These are phyloP conservation scores for Artemisia tridentata DNA, from an alignment of 129 eudicot genomes.

Conservation along the genomic window DNA sequence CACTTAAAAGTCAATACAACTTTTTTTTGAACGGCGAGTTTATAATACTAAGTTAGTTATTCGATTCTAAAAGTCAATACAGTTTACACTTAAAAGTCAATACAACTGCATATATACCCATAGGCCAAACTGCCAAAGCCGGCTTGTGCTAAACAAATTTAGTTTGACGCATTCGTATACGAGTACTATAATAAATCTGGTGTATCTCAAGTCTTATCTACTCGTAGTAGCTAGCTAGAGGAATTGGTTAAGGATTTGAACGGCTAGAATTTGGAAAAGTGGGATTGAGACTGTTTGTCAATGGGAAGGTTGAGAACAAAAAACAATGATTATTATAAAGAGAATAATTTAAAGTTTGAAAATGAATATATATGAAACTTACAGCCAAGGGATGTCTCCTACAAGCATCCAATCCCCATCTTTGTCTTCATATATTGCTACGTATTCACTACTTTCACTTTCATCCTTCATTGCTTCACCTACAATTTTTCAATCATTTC, in stretches of 20 bases:
- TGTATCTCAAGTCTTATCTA: neutral
- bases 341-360: conserved; percentile 9
- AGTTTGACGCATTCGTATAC: no score
- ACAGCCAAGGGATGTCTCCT: conserved; percentile 86
- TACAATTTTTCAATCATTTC: conserved; percentile 9
- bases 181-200: no score
- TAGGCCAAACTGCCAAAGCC: no score
- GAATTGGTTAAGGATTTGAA: neutral
- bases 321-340: conserved; percentile 27
- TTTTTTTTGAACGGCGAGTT: no score
- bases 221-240: neutral
- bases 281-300: conserved; percentile 7
- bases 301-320: conserved; percentile 16
- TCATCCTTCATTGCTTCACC: conserved; percentile 55
- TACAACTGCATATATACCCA: no score
- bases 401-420: conserved; percentile 94
- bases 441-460: conserved; percentile 56
- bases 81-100: no score
- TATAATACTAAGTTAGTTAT: no score
- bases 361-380: conserved; percentile 25
- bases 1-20: no score
- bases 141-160: no score
- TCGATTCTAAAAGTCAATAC: no score
- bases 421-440: conserved; percentile 89
- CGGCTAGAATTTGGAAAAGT: conserved; percentile 7